phyloP scores from a whole-genome alignment of 768 basidiomycete genomes.

The Boletus reticuloceps region DNA sequence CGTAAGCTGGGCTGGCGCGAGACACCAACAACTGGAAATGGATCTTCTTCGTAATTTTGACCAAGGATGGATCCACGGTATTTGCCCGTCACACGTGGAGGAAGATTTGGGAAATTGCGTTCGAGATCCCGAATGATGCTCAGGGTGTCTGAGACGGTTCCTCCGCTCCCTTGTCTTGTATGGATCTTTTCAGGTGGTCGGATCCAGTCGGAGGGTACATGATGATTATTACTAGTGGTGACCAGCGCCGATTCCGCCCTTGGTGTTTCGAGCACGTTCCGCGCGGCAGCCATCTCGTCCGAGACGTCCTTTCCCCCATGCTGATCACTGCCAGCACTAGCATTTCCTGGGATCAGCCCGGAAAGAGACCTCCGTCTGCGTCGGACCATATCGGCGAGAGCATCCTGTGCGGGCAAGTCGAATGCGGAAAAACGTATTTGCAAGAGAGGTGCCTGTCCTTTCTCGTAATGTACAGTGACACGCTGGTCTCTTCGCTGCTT shows the following conservation, averaged over 20 bases:
- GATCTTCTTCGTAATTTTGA: conserved; percentile 22
- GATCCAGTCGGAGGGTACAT: conserved; percentile 10
- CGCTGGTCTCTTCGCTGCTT: conserved; percentile 31
- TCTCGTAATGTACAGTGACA: conserved; percentile 48
- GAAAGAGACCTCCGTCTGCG: conserved; percentile 15
- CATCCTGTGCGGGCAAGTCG: conserved; percentile 36
- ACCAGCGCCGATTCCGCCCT: conserved; percentile 13
- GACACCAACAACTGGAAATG: conserved; percentile 22
- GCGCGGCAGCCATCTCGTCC: conserved; percentile 8
- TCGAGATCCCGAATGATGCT: conserved; percentile 50
- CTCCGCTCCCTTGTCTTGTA: conserved; percentile 20
- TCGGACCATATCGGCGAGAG: conserved; percentile 11
- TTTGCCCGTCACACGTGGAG: conserved; percentile 33
- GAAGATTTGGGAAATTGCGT: conserved; percentile 52
- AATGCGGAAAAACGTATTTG: conserved; percentile 54
- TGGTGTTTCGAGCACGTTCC: conserved; percentile 4
- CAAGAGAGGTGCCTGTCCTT: conserved; percentile 46
- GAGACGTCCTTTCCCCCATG: conserved; percentile 1
- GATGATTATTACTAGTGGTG: neutral
- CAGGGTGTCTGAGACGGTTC: conserved; percentile 40
- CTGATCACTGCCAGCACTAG: neutral
- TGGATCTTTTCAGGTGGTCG: conserved; percentile 6
- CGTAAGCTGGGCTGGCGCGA: conserved; percentile 23
- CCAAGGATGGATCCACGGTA: conserved; percentile 25
- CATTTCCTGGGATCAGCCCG: conserved; percentile 3